A percentile compares a stretch with the other conserved stretches of the same genome.
phyloP scores from a whole-genome alignment of 2,329 filamentous ascomycete genomes.

The Stachybotrys elegans region DNA sequence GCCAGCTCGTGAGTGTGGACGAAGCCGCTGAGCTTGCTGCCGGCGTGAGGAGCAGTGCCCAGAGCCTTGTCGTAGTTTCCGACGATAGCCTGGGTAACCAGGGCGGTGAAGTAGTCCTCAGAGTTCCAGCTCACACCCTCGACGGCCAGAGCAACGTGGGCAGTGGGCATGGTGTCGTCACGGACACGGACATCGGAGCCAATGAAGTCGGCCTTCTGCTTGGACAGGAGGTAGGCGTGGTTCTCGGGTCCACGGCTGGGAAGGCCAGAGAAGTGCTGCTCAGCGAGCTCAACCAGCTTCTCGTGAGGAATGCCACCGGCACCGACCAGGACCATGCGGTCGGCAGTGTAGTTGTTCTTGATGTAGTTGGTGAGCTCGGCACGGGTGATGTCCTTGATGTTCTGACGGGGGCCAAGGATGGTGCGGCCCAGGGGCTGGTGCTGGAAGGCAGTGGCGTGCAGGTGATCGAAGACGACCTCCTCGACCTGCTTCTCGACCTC shows the following conservation, averaged over 20 bases:
- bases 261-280: slow-evolving; percentile 86
- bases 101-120: slow-evolving; percentile 96
- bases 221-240: slow-evolving; percentile 70
- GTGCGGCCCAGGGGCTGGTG: slow-evolving; percentile 93
- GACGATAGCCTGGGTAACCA: slow-evolving; percentile 96
- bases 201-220: slow-evolving; percentile 89
- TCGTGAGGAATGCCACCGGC: slow-evolving; percentile 91
- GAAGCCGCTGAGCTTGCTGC: slow-evolving; percentile 94
- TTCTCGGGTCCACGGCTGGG: slow-evolving; percentile 71
- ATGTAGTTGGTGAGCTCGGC: slow-evolving; percentile 93
- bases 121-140: slow-evolving; percentile 99
- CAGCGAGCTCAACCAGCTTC: slow-evolving; percentile 89
- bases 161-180: slow-evolving; percentile 92
- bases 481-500: slow-evolving; percentile 99
- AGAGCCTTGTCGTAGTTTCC: slow-evolving; percentile 99
- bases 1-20: slow-evolving; percentile 92
- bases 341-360: slow-evolving; percentile 99
- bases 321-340: slow-evolving; percentile 98
- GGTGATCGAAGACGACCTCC: slow-evolving; percentile 98
- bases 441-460: slow-evolving; percentile 97
- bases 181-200: slow-evolving; percentile 93
- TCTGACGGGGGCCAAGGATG: slow-evolving; percentile 95
- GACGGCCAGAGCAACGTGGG: slow-evolving; percentile 96
- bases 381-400: slow-evolving; percentile 93
- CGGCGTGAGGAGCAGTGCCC: slow-evolving; percentile 94